Evolutionary conservation across 805 yeast species (phyloP), one percentile per base, ranked within the genome.

Genomic region (Blastobotrys parvus): DNA sequence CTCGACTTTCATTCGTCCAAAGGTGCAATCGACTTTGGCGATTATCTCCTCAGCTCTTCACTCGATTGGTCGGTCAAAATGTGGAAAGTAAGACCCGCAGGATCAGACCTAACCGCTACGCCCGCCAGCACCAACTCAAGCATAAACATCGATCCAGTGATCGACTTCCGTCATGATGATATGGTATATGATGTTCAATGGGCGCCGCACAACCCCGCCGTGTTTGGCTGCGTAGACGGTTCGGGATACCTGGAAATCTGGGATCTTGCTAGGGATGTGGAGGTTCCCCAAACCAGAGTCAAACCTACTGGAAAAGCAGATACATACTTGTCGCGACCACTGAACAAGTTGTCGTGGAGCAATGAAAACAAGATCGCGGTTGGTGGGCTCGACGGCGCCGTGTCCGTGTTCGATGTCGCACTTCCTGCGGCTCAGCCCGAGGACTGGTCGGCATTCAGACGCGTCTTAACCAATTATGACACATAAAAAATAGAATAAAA

Each of bases 21-120:
- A 3, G 53, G 58, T 7, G 43, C 50, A 16, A 43, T 56, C 3
- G 60, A 59, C 32, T 39, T 51, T 8, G 56, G 58, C 16, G 55
- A 53, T 31, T 48, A 53, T 10, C 45, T 64, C 17, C 46, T 67
- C 5, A 50, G 59, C 8, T 45, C 60, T 17, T 57, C 68, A 3
- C 48, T 61, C 13, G 72, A 67, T 49, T 67, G 70, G 66, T 47
- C 61, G 3, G 53, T 68, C 19, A 52, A 54, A 33, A 48, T 67
- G 10, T 65, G 70, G 69, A 43, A 47, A 23, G 42, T 51, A 3
- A 41, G 39, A 4, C 45, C 42, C 3, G 39, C 45, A 21, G 17
- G 43, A 40, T 41, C 44, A 7, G 27, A 19, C 42, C 18, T 15
- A 35, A 25, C 19, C 20, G 16, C 38, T 19, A 30, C 32, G 21